Percentiles rank a stretch among this genome's conserved stretches.
These are phyloP conservation scores for Chlamydomonas reinhardtii DNA, from an alignment of 163 green algal species.

Conservation along the genomic window DNA sequence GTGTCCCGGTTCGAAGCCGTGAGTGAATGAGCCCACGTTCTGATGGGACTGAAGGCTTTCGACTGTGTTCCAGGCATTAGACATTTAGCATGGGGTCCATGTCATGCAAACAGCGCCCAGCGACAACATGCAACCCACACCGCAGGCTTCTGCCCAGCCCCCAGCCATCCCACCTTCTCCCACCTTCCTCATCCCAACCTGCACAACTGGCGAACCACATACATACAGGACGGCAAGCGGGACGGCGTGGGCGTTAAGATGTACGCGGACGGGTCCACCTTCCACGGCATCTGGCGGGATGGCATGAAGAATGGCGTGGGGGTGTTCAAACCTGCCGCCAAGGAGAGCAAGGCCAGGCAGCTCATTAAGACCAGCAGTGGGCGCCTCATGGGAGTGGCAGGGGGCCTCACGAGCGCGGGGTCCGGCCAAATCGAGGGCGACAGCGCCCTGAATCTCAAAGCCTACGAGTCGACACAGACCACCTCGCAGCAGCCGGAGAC, in stretches of 20 bases:
- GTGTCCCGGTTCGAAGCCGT: too few relatives aligned
- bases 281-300: conserved; percentile 91
- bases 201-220: too few relatives aligned
- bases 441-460: background rate
- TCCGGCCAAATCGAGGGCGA: background rate
- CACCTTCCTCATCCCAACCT: too few relatives aligned
- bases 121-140: too few relatives aligned
- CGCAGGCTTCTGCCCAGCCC: too few relatives aligned
- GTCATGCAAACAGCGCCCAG: too few relatives aligned
- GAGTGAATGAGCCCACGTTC: too few relatives aligned
- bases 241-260: conserved; percentile 93
- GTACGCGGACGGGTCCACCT: conserved; percentile 89
- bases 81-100: too few relatives aligned
- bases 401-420: background rate
- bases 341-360: conserved; percentile 22
- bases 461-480: background rate
- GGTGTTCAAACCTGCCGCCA: conserved; percentile 70
- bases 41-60: too few relatives aligned
- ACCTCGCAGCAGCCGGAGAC: background rate
- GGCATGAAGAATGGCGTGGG: conserved; percentile 93
- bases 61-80: too few relatives aligned
- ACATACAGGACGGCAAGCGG: conserved; percentile 82
- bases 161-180: too few relatives aligned
- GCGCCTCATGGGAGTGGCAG: background rate
- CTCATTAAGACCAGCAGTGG: conserved; percentile 34